These are phyloP conservation scores for Arxiozyma slooffiae DNA, from an alignment of 1,139 yeast genomes.

Conservation along the genomic window DNA sequence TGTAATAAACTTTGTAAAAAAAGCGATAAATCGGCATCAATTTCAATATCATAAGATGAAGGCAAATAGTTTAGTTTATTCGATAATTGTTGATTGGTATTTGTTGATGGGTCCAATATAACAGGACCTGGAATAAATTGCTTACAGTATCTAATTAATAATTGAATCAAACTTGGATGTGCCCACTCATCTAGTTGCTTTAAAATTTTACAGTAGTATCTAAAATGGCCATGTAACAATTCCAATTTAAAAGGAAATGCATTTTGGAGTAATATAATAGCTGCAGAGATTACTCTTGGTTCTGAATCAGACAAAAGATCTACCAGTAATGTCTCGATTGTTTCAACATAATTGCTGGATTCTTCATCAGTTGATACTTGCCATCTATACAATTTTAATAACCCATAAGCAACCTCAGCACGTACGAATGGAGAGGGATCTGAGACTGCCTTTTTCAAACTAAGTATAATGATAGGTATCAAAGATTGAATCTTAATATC, in stretches of 20 bases:
- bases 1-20: constrained; percentile 41
- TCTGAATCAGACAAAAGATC: constrained; percentile 56
- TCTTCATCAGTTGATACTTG: constrained; percentile 14
- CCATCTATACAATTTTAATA: constrained; percentile 48
- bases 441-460: constrained; percentile 55
- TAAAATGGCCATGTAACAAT: constrained; percentile 60
- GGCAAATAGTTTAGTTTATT: constrained; percentile 33
- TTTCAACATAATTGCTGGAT: constrained; percentile 30
- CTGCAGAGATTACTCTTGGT: constrained; percentile 57
- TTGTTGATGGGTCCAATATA: constrained; percentile 27
- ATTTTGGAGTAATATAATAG: constrained; percentile 48
- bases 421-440: constrained; percentile 78
- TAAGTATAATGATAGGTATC: constrained; percentile 65
- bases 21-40: constrained; percentile 48
- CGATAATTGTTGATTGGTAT: constrained; percentile 22
- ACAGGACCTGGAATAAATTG: constrained; percentile 48
- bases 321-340: constrained; percentile 42
- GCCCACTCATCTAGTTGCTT: constrained; percentile 65
- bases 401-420: constrained; percentile 67
- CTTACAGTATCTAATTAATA: constrained; percentile 59
- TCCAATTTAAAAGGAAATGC: constrained; percentile 50
- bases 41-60: constrained; percentile 35
- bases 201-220: constrained; percentile 49
- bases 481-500: constrained; percentile 74
- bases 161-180: constrained; percentile 51